Percentiles rank a stretch among this genome's conserved stretches.
These are phyloP conservation scores for Populus tomentosa DNA, from an alignment of 441 rosid genomes.

Conservation along the genomic window DNA sequence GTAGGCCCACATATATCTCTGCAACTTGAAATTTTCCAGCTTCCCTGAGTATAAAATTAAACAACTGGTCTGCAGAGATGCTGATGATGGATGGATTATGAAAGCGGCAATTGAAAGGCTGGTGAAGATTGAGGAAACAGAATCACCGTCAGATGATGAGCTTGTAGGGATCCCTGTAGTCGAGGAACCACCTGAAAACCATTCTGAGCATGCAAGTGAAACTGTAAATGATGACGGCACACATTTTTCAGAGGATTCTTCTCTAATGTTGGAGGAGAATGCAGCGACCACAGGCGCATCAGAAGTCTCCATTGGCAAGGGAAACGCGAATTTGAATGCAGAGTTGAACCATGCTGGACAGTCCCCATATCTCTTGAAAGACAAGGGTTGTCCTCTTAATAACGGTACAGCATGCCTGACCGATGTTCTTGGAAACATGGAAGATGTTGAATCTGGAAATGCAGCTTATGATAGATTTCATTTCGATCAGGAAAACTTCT, in stretches of 20 bases:
- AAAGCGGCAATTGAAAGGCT: slow-evolving; percentile 36
- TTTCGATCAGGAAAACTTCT: slow-evolving; percentile 13
- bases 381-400: background rate
- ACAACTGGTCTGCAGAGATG: slow-evolving; percentile 29
- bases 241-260: slow-evolving; percentile 19
- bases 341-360: slow-evolving; percentile 5
- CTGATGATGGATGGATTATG: slow-evolving; percentile 29
- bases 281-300: slow-evolving; percentile 9
- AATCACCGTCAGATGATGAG: slow-evolving; percentile 10
- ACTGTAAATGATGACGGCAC: slow-evolving; percentile 12
- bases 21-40: background rate
- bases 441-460: slow-evolving; percentile 17
- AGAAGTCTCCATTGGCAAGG: slow-evolving; percentile 3
- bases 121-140: slow-evolving; percentile 28
- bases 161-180: slow-evolving; percentile 10
- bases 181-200: slow-evolving; percentile 20
- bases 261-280: slow-evolving; percentile 21
- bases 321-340: slow-evolving; percentile 1
- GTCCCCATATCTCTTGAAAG: slow-evolving; percentile 6
- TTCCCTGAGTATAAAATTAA: background rate
- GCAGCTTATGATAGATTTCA: slow-evolving; percentile 11
- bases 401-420: background rate
- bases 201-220: slow-evolving; percentile 23
- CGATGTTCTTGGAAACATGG: background rate
- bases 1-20: too few relatives aligned